These are phyloP conservation scores for Euphrasia arctica DNA, from an alignment of 305 asterid species.

Conservation along the genomic window DNA sequence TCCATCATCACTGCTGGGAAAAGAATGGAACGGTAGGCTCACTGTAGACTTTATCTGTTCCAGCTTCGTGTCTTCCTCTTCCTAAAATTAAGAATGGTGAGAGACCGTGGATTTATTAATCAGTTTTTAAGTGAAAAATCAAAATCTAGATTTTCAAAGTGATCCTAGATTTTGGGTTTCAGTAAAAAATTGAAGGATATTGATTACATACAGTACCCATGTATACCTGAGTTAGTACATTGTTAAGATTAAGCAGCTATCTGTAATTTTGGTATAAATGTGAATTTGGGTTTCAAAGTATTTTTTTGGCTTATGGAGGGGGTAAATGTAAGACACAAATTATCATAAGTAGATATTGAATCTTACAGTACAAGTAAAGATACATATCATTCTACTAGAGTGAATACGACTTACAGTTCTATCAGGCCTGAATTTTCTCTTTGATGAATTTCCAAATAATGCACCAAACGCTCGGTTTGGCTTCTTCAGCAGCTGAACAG, in stretches of 20 bases:
- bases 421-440: constrained; percentile 69
- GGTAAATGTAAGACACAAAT: too few relatives aligned
- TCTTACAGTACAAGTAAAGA: constrained; percentile 18
- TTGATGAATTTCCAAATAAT: constrained; percentile 63
- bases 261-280: too few relatives aligned
- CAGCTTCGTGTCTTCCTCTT: constrained; percentile 52
- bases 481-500: constrained; percentile 70
- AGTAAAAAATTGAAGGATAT: neutral
- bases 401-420: constrained; percentile 45
- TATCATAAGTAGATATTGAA: constrained; percentile 3
- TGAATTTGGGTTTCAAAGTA: too few relatives aligned
- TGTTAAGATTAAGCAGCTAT: too few relatives aligned
- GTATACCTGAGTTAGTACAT: too few relatives aligned
- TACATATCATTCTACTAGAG: constrained; percentile 4
- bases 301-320: too few relatives aligned
- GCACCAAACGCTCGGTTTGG: constrained; percentile 88
- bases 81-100: constrained; percentile 29
- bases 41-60: constrained; percentile 78
- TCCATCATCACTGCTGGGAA: constrained; percentile 41
- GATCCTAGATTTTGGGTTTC: too few relatives aligned
- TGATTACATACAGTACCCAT: too few relatives aligned
- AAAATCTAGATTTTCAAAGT: too few relatives aligned
- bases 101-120: neutral
- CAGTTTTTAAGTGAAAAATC: neutral
- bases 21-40: constrained; percentile 70